phyloP scores from a whole-genome alignment of 495 filamentous ascomycete genomes.

The Xylaria cubensis region DNA sequence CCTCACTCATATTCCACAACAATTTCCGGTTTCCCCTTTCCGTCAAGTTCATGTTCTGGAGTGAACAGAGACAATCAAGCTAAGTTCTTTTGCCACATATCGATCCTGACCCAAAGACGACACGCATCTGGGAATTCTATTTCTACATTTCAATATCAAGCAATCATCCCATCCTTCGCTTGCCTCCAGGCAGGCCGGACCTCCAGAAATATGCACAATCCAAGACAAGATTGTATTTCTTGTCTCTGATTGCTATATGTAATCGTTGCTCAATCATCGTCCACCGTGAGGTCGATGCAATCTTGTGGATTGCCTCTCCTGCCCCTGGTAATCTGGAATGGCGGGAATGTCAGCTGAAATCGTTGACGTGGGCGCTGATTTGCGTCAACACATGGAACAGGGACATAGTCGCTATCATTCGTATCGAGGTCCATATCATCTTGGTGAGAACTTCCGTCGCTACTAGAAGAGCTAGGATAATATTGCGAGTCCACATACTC shows the following conservation, averaged over 20 bases:
- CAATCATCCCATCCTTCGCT: not conserved
- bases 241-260: not conserved
- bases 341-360: not conserved
- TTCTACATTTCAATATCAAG: not conserved
- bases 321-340: not conserved
- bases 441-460: not conserved
- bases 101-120: not conserved
- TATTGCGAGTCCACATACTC: constrained; percentile 30
- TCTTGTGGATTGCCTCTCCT: not conserved
- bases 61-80: not conserved
- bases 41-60: not conserved
- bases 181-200: not conserved
- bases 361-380: constrained; percentile 18
- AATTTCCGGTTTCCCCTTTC: not conserved
- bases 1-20: not conserved
- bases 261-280: not conserved
- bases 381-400: constrained; percentile 8
- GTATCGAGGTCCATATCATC: constrained; percentile 16
- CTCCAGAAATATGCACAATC: not conserved
- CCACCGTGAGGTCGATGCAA: constrained; percentile 9
- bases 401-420: not conserved
- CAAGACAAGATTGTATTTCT: not conserved
- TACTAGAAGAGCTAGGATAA: not conserved
- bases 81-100: not conserved
- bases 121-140: not conserved